Evolutionary conservation across 2,329 filamentous ascomycete species (phyloP), one percentile per base, ranked within the genome.

Genomic region (Trichoderma hamatum): DNA sequence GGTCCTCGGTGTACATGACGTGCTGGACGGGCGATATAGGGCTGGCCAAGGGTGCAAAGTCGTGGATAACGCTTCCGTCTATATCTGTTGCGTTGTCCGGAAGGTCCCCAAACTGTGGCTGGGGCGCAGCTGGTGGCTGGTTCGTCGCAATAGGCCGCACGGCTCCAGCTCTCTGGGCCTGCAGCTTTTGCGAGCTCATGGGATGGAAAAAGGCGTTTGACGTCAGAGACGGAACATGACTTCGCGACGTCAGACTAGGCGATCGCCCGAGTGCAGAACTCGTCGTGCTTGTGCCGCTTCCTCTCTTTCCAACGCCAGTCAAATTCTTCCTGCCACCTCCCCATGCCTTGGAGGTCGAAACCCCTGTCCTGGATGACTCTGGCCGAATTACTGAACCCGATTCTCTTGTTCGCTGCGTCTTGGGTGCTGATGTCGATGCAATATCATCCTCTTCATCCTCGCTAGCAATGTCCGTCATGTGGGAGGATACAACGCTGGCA

Each of bases 101-200:
- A n/a, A 81, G 72, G 46, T 72, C 75, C 39, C 75, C 72, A 56
- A 77, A 63, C 28, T 71, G 72, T 49, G 71, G 63, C 30, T 70
- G 72, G 21, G 77, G 75, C 26, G 78, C 78, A 28, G 78, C 77
- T 21, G 74, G 72, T 59, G 75, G 74, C 55, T 83, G 81, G 67
- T 76, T 78, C 73, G 81, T 78, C 26, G 80, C 83, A 16, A 79
- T 73, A 6, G 84, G 82, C 26, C 85, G 82, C 46, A 82, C 76
- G 10, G 80, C 85, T 72, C 90, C 88, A 72, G 76, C 89, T 78
- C 95, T 86, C 80, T 98, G 96, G 67, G 94, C 94, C 81, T 98
- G 95, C 62, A 98, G 84, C 78, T 93, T 91, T 78, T 97, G 94
- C 28, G 95, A 97, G 81, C 94, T 98, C 93, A 99, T 97, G 49